Evolutionary conservation across 2,329 filamentous ascomycete species (phyloP).

Genomic region (Stenocarpella maydis): DNA sequence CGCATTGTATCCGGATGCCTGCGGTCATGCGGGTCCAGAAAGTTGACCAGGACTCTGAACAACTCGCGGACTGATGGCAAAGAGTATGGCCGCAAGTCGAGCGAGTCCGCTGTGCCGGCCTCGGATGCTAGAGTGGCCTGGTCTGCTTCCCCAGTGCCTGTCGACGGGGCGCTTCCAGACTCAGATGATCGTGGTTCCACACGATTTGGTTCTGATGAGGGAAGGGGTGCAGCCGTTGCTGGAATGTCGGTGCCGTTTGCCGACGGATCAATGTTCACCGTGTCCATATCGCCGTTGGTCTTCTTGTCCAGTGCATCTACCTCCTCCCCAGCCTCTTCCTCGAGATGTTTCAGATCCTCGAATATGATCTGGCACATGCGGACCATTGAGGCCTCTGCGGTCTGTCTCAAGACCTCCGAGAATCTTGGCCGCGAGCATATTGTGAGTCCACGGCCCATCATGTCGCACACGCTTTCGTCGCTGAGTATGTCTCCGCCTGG

Average conservation of each 20-base stretch:
- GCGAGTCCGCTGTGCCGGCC: conserved; percentile 47
- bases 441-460: conserved; percentile 98
- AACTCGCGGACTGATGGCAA: conserved; percentile 93
- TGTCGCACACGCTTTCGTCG: conserved; percentile 97
- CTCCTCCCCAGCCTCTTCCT: conserved; percentile 76
- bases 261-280: conserved; percentile 84
- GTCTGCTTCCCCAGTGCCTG: conserved; percentile 37
- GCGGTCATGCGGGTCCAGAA: conserved; percentile 90
- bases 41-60: conserved; percentile 91
- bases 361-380: conserved; percentile 99
- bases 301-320: conserved; percentile 71
- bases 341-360: conserved; percentile 86
- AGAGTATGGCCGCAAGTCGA: conserved; percentile 85
- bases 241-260: conserved; percentile 62
- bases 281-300: conserved; percentile 74
- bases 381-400: conserved; percentile 96
- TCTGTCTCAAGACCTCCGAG: conserved; percentile 87
- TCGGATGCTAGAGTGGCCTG: conserved; percentile 32
- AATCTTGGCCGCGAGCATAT: conserved; percentile 96
- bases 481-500: conserved; percentile 93
- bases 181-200: conserved; percentile 47
- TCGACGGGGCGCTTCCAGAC: conserved; percentile 48
- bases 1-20: conserved; percentile 95
- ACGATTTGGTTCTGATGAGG: conserved; percentile 24
- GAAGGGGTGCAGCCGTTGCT: conserved; percentile 34